Evolutionary conservation across 106 monocot genomes (phyloP), one percentile per base, ranked within the genome.

Genomic region (Narthecium ossifragum): DNA sequence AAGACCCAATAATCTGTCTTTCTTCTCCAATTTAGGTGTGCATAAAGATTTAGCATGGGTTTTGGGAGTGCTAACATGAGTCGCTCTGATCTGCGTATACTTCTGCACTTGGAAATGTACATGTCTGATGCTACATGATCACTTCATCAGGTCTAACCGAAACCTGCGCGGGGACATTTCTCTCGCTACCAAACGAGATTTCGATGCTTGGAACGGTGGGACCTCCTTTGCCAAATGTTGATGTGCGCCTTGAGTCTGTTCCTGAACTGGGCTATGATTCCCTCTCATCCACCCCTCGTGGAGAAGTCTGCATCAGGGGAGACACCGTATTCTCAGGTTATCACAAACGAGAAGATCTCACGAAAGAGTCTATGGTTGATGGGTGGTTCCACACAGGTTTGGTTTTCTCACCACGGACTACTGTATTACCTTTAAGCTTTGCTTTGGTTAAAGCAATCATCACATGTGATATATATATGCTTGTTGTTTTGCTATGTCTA

Each of bases 381-480:
- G 94, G 89, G 30, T 94, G 94, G 94, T 94, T 94, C 48, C 86
- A 94, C 62, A 94, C 94, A 75, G 93, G 93, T 94, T n/a, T n/a
- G n/a, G n/a, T n/a, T n/a, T n/a, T n/a, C n/a, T n/a, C n/a, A n/a
- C n/a, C n/a, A n/a, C n/a, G n/a, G n/a, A n/a, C n/a, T n/a, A n/a
- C n/a, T n/a, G n/a, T n/a, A n/a, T n/a, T n/a, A n/a, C n/a, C n/a
- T n/a, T n/a, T n/a, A n/a, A n/a, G n/a, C n/a, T n/a, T n/a, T n/a
- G n/a, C n/a, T n/a, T n/a, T n/a, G n/a, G n/a, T n/a, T n/a, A n/a
- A n/a, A n/a, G n/a, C n/a, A n/a, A n/a, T n/a, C n/a, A n/a, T n/a
- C n/a, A n/a, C n/a, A n/a, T n/a, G n/a, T n/a, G n/a, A n/a, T n/a
- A n/a, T n/a, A n/a, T n/a, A n/a, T n/a, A n/a, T n/a, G n/a, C n/a